phyloP scores from a whole-genome alignment of 257 asterid species.

The Plectranthus barbatus region DNA sequence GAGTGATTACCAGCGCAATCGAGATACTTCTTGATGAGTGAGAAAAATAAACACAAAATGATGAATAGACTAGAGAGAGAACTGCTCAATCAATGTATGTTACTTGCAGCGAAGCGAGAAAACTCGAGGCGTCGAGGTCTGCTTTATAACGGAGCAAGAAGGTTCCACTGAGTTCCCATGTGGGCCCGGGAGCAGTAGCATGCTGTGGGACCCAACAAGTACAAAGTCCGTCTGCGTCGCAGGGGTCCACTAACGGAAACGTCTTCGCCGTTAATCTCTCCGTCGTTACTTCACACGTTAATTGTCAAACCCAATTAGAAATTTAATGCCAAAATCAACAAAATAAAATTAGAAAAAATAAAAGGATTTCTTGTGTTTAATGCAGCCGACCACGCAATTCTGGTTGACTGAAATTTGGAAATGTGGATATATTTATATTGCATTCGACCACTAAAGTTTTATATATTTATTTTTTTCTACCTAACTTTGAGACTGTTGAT shows the following conservation, averaged over 20 bases:
- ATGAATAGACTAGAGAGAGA: background rate
- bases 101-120: background rate
- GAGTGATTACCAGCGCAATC: background rate
- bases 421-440: too few species aligned
- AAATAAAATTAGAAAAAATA: background rate
- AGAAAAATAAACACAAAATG: background rate
- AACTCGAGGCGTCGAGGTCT: background rate
- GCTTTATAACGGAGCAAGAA: constrained; percentile 20
- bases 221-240: background rate
- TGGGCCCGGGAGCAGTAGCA: too few species aligned
- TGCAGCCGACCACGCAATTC: constrained; percentile 2
- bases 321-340: background rate
- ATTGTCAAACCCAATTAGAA: background rate
- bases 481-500: too few species aligned
- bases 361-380: background rate
- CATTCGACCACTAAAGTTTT: too few species aligned
- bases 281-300: background rate
- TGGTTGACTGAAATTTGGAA: background rate
- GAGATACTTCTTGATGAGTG: background rate
- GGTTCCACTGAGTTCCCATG: background rate
- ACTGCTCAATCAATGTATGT: background rate
- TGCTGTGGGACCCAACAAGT: background rate
- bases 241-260: constrained; percentile 10
- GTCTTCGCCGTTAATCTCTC: constrained; percentile 10
- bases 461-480: too few species aligned